Percentiles rank a stretch among this genome's conserved stretches.
Conservation (phyloP, 257 asterid genomes). For the Gardenia jasminoides region DNA sequence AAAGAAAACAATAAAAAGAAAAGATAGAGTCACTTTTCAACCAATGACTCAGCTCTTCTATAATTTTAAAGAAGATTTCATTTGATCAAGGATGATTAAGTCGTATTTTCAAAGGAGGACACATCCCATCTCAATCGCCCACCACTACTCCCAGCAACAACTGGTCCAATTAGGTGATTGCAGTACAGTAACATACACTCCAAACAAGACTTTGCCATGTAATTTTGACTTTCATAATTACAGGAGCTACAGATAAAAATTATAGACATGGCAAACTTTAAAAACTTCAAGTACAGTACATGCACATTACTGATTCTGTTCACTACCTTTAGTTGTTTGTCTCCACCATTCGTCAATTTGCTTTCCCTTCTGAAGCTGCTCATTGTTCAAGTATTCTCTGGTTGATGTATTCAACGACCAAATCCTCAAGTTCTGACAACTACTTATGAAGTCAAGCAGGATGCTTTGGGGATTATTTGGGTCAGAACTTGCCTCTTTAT, state of each 20-base stretch:
- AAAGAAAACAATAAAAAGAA: background rate
- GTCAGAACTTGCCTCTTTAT: slow-evolving; percentile 85
- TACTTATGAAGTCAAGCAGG: slow-evolving; percentile 93
- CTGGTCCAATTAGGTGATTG: background rate
- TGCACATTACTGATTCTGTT: background rate
- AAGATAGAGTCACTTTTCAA: background rate
- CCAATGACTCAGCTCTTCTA: background rate
- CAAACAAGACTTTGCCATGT: background rate
- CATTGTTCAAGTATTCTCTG: slow-evolving; percentile 85
- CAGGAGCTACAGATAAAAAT: background rate
- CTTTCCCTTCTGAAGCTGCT: slow-evolving; percentile 97
- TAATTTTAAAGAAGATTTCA: background rate
- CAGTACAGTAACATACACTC: background rate
- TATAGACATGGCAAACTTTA: background rate
- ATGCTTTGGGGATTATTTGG: slow-evolving; percentile 88
- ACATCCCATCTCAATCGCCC: background rate
- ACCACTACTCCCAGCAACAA: background rate
- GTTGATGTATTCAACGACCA: slow-evolving; percentile 87
- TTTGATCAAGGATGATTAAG: background rate
- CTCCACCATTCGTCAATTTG: slow-evolving; percentile 99
- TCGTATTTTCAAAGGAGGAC: background rate
- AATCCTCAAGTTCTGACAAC: slow-evolving; percentile 96
- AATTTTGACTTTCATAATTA: background rate
- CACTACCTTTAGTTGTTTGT: slow-evolving; percentile 88
- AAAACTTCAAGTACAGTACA: background rate